phyloP scores from a whole-genome alignment of 2,329 filamentous ascomycete genomes.

The Epichloe baconii region DNA sequence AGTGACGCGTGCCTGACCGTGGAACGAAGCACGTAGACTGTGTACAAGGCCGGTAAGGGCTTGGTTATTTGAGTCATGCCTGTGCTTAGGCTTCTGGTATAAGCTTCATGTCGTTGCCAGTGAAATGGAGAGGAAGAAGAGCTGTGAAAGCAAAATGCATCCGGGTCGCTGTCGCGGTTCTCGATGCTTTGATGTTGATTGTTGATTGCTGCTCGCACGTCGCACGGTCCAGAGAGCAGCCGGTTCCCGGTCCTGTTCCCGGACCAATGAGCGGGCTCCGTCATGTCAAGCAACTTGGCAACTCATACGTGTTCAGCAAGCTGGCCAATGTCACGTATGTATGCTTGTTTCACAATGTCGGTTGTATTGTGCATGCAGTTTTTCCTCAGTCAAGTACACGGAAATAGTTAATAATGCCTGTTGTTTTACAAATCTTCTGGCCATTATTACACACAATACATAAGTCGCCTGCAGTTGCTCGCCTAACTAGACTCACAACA shows the following conservation, averaged over 20 bases:
- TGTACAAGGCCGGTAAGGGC: constrained; percentile 78
- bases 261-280: too few species aligned
- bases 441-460: not conserved
- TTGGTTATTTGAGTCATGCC: constrained; percentile 31
- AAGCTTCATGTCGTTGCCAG: not conserved
- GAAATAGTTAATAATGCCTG: too few species aligned
- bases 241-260: too few species aligned
- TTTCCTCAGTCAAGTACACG: too few species aligned
- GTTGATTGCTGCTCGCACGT: not conserved
- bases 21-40: constrained; percentile 83
- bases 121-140: not conserved
- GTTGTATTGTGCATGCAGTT: too few species aligned
- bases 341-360: too few species aligned
- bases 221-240: too few species aligned
- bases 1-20: constrained; percentile 56
- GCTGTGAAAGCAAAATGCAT: not conserved
- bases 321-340: too few species aligned
- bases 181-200: not conserved
- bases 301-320: too few species aligned
- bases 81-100: not conserved
- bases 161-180: not conserved
- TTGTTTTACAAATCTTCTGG: too few species aligned
- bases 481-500: constrained; percentile 41
- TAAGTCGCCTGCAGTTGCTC: not conserved
- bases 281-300: too few species aligned